Evolutionary conservation across 2,329 filamentous ascomycete genomes (phyloP), one percentile per base, ranked within the genome.

Genomic region (Cladosporium austrohemisphaericum): DNA sequence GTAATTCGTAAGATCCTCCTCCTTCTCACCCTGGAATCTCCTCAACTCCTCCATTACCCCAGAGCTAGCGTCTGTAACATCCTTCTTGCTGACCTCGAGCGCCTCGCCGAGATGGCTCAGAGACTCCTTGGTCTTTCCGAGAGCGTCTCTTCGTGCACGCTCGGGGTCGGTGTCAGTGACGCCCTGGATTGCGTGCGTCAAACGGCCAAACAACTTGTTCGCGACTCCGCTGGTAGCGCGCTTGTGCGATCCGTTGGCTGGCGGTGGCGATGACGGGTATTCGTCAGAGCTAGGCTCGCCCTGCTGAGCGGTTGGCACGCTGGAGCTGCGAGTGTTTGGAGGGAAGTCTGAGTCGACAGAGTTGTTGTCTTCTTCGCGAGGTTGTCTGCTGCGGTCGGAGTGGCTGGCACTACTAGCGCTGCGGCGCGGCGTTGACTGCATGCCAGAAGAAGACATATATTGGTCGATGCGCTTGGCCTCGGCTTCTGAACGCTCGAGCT

Each of bases 281-380:
- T 28, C 44, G n/a, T 38, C 23, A 10, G 28, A 29, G 20, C 36
- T 31, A 4, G 57, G 41, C 14, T 61, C 58, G 33, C 58, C 65
- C 6, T 48, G 57, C 68, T 66, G 10, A 46, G 49, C 28, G 53
- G 54, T 16, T 22, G 52, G 32, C 31, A 41, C n/a, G 31, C 40
- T 25, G 41, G 48, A 14, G 56, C 52, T 19, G 52, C 51, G 26
- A 82, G 74, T 10, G 88, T 1, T 94, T 1, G 90, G 87, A 2
- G 92, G 91, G 56, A 98, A 98, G 66, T 97, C 93, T 0, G 91
- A 95, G 67, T 98, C 93, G 52, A 96, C 90, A 1, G 89, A 95
- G 22, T 86, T 87, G 2, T 89, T 88, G 60, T 95, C 89, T 52
- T 92, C 87, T 13, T 73, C 63, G 74, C 71, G 60, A 16, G 51